Base-by-base conservation (phyloP, 2,329 filamentous ascomycete species). In the Trichoderma brevicompactum region DNA sequence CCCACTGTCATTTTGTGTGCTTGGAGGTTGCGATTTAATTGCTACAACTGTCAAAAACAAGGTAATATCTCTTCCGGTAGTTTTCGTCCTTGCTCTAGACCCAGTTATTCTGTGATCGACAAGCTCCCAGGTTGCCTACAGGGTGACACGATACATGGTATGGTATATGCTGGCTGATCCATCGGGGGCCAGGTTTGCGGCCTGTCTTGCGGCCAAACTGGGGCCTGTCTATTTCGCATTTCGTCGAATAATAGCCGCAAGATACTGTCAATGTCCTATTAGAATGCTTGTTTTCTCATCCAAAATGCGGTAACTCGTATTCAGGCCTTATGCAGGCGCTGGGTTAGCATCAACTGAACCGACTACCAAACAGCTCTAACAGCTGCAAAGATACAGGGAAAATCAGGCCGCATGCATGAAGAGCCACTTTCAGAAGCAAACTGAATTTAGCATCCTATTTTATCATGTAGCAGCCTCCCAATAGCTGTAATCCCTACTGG, bases 321-420 rank as follows among this genome's bases (percentile, higher is more conserved):
- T 28, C 32, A 28, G 13, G n/a, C 5, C 28, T 46, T 54, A 46
- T 28, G 49, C 49, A 54, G 38, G 17, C 40, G 15, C 19, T 28
- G 44, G 44, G n/a, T 23, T 52, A 15, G 32, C 49, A 5, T 7
- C 41, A 36, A 40, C 28, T 23, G 41, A 46, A 41, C 6, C 23
- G 38, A 43, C 28, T 13, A 38, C 5, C 32, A 7, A 8, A 46
- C 40, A 38, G n/a, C 40, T 40, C 15, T 28, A 54, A 15, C 13
- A 38, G 41, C 49, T 53, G 50, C 60, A 54, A 17, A 63, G 40
- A 38, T 17, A 63, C 52, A 43, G 12, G 19, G 28, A 7, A n/a
- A 38, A 7, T n/a, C 40, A 63, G 50, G 49, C 40, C 54, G 34
- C 49, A 63, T 63, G 60, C 49, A 63, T 54, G 5, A 62, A 52